Percentiles rank a stretch among this genome's conserved stretches.
phyloP scores from a whole-genome alignment of 192 early-diverging fungal species.

The Podochytrium sp. region DNA sequence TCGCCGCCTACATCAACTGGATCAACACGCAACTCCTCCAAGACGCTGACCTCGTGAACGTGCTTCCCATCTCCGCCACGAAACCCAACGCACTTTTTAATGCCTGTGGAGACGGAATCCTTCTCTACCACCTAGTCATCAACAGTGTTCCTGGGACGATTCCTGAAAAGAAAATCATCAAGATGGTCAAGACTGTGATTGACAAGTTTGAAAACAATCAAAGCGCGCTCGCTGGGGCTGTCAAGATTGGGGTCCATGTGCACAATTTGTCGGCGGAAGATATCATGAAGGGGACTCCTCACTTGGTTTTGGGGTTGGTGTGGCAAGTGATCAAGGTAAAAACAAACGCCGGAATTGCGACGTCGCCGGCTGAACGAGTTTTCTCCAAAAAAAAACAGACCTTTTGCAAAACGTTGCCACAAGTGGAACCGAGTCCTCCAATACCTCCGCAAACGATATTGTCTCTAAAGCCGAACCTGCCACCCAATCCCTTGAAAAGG shows the following conservation, averaged over 20 bases:
- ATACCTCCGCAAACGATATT: constrained; percentile 1
- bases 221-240: constrained; percentile 29
- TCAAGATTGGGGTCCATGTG: constrained; percentile 38
- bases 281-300: constrained; percentile 34
- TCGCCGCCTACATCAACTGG: constrained; percentile 44
- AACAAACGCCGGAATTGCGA: too few species aligned
- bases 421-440: not conserved
- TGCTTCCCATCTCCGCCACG: constrained; percentile 28
- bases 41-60: constrained; percentile 31
- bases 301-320: constrained; percentile 35
- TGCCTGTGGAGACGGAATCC: constrained; percentile 41
- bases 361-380: too few species aligned
- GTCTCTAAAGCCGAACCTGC: constrained; percentile 1
- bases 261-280: constrained; percentile 41
- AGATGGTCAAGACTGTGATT: constrained; percentile 24
- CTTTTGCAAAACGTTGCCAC: constrained; percentile 16
- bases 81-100: constrained; percentile 38
- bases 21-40: constrained; percentile 41
- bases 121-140: constrained; percentile 51
- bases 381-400: constrained; percentile 18
- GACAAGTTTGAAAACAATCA: constrained; percentile 34
- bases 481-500: constrained; percentile 21
- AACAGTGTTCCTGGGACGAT: constrained; percentile 46
- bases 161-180: constrained; percentile 32
- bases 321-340: constrained; percentile 50